Evolutionary conservation across 768 basidiomycete species (phyloP).

Genomic region (Termitomyces sp.): DNA sequence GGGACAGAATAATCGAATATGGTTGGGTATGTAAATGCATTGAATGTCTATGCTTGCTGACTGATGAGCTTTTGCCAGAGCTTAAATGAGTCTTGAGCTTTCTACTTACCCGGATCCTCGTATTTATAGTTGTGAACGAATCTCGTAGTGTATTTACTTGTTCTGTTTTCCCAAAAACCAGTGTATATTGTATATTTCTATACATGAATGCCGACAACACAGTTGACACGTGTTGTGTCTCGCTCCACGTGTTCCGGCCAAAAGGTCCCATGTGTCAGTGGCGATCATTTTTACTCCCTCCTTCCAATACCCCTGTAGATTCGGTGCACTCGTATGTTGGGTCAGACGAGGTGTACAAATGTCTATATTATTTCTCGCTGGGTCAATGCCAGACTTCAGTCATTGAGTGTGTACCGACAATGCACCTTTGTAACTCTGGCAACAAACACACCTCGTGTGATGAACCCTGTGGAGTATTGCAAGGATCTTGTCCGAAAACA

Average conservation of each 20-base stretch:
- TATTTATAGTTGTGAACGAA: not conserved
- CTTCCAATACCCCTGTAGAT: not conserved
- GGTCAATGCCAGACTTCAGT: not conserved
- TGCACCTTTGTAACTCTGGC: constrained; percentile 8
- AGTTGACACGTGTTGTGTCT: no score
- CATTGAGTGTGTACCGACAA: not conserved
- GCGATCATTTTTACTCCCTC: not conserved
- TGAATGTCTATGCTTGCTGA: not conserved
- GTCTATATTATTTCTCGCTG: not conserved
- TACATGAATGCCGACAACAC: no score
- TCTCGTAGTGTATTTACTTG: not conserved
- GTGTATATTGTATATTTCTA: not conserved
- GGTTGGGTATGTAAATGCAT: constrained; percentile 4
- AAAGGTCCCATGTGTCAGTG: not conserved
- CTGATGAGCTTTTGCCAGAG: not conserved
- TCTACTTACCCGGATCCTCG: no score
- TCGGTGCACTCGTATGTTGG: not conserved
- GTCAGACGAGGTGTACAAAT: not conserved
- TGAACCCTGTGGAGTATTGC: constrained; percentile 60
- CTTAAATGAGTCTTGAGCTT: not conserved
- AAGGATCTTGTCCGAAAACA: constrained; percentile 64
- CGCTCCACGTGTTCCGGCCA: not conserved
- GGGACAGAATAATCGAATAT: not conserved
- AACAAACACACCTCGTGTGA: constrained; percentile 5
- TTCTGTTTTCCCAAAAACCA: not conserved